Evolutionary conservation across 352 stramenopile species (phyloP), one percentile per base, ranked within the genome.

Genomic region (Phytophthora melonis): DNA sequence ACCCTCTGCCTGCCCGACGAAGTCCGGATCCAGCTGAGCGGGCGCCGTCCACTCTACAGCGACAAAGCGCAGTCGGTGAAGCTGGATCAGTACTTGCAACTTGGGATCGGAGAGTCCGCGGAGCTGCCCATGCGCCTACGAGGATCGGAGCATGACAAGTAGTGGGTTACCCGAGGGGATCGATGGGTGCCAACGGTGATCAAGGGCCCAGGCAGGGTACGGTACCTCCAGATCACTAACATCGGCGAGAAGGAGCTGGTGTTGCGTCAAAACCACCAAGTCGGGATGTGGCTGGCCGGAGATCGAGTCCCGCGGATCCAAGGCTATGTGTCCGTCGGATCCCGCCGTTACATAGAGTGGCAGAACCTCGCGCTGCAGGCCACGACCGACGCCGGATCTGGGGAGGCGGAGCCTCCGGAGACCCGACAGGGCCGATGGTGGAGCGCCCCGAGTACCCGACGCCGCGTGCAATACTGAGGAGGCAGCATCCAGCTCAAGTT

Each of bases 321-420:
- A 43, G 43, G 61, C 1, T 72, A 45, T n/a, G 58, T 76, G 5
- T 66, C 50, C 71, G 71, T n/a, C n/a, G n/a, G n/a, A n/a, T n/a
- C n/a, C n/a, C n/a, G n/a, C n/a, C n/a, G n/a, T n/a, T n/a, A n/a
- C 32, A 21, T 21, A 3, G 69, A 68, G 19, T 76, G 63, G 58
- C 39, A 71, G 16, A 68, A 69, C 2, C 41, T 76, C 0, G 63
- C 67, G 13, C 66, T 59, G 9, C 39, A 30, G 25, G 25, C 25
- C 25, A 30, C 25, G 25, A 30, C 25, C 2, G 25, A n/a, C n/a
- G n/a, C n/a, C n/a, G n/a, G n/a, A n/a, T n/a, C n/a, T n/a, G n/a
- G n/a, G n/a, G n/a, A n/a, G 6, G 13, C 13, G 18, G 30, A 54
- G 23, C 52, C 27, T 3, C 7, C 43, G 18, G 43, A 7, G n/a